Base-by-base conservation (phyloP, 306 rosid genomes). In the Medicago ruthenica region DNA sequence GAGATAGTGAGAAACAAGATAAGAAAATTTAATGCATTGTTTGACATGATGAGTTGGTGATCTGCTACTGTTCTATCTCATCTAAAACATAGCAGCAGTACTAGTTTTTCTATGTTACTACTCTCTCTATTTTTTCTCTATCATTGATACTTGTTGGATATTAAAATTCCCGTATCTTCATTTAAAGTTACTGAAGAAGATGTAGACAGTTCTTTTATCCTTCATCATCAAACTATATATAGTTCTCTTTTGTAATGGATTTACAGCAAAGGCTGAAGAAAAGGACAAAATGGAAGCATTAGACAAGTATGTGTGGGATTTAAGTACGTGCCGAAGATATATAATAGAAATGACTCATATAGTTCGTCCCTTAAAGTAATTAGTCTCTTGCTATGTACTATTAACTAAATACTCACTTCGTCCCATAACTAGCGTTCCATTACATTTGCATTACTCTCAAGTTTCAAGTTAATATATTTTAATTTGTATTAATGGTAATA, bases 1-100 rank as follows among this genome's bases (percentile, higher is more conserved):
- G 87, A 86, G 82, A 91, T 51, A 67, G 78, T 84, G 64, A 93
- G 86, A 82, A 85, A 75, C 83, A 93, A 79, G 78, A 92, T 75
- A 47, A 92, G 20, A 61, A 82, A 80, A 67, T 86, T 85, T 74
- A 86, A 76, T 76, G 84, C 87, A 70, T 85, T 88, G 73, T 82
- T 78, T 81, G 86, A 70, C 97, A 92, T 89, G 93, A 79, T 83
- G 83, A 83, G 74, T 86, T 62, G 18, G 61, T 74, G 75, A 65
- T 76, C 68, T 64, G 69, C 77, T 75, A 84, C 87, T 83, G 74
- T 78, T 88, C 76, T 87, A 11, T 83, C 87, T 88, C 90, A 88
- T 88, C 83, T 76, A 83, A 79, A 79, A 82, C 71, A 76, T 67
- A 61, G 78, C 79, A 79, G 65, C 79, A 79, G 66, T 60, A 45